A percentile compares a stretch with the other conserved stretches of the same genome.
These are phyloP conservation scores for Ogataea pini DNA, from an alignment of 805 yeast genomes.

Conservation along the genomic window DNA sequence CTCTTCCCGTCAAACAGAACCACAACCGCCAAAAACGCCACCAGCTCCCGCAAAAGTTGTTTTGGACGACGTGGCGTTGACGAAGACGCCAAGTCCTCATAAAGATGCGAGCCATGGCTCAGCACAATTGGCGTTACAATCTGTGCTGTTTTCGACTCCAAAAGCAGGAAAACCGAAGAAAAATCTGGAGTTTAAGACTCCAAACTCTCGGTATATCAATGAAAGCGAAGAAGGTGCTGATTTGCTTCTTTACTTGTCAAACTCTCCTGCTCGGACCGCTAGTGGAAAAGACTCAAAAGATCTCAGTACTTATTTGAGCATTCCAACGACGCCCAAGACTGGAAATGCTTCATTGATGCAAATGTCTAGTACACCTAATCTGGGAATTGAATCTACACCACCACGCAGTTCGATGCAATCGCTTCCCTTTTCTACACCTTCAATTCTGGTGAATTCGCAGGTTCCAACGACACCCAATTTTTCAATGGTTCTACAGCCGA, in stretches of 20 bases:
- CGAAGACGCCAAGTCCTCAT: constrained; percentile 22
- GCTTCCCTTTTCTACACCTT: constrained; percentile 27
- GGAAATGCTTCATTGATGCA: constrained; percentile 19
- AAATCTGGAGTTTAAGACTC: constrained; percentile 32
- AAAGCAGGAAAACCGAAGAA: constrained; percentile 22
- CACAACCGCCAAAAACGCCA: constrained; percentile 35
- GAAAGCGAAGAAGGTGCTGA: constrained; percentile 71
- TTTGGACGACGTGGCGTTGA: constrained; percentile 19
- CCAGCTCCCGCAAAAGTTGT: constrained; percentile 27
- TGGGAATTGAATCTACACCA: constrained; percentile 31
- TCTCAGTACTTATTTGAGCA: constrained; percentile 17
- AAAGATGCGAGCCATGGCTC: constrained; percentile 16
- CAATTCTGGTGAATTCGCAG: constrained; percentile 17
- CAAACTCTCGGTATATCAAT: constrained; percentile 28
- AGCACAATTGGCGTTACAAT: constrained; percentile 26
- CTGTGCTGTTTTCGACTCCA: constrained; percentile 35
- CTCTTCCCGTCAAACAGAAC: constrained; percentile 12
- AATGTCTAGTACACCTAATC: constrained; percentile 22
- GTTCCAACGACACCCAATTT: constrained; percentile 23
- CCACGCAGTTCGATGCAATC: constrained; percentile 23
- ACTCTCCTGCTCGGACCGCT: constrained; percentile 57
- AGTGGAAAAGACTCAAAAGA: constrained; percentile 36
- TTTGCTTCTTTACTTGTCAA: constrained; percentile 75
- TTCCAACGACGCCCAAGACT: constrained; percentile 35
- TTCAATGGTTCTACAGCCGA: constrained; percentile 9